These are phyloP conservation scores for Tetrapyrgos nigripes DNA, from an alignment of 1,284 basidiomycete genomes.

Conservation along the genomic window DNA sequence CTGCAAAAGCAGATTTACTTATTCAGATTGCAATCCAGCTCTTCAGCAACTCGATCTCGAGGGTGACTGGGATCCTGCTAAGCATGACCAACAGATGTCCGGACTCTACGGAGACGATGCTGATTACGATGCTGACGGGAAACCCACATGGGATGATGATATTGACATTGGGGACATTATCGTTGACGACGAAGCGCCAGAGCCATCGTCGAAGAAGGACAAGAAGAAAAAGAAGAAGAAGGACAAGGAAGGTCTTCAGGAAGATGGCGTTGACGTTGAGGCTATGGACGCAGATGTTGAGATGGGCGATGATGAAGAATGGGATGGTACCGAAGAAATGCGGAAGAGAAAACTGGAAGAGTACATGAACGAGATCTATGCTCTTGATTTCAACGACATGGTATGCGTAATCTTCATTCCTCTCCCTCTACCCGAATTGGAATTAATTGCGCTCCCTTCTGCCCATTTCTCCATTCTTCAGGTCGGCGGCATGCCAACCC, in stretches of 20 bases:
- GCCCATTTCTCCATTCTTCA: constrained; percentile 32
- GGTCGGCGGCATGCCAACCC: constrained; percentile 91
- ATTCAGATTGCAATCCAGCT: constrained; percentile 40
- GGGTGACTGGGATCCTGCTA: constrained; percentile 83
- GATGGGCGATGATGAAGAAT: constrained; percentile 60
- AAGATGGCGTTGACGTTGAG: constrained; percentile 63
- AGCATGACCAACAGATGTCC: constrained; percentile 81
- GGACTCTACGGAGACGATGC: constrained; percentile 71
- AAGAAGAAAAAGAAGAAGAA: constrained; percentile 60
- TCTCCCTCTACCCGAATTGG: too few relatives aligned
- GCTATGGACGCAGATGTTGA: constrained; percentile 78
- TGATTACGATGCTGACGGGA: constrained; percentile 61
- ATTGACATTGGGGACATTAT: constrained; percentile 81
- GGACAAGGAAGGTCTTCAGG: constrained; percentile 44
- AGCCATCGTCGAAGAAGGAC: constrained; percentile 42
- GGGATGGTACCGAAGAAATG: constrained; percentile 89
- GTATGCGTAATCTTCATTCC: constrained; percentile 44
- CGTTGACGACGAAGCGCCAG: constrained; percentile 43
- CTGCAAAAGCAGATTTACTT: constrained; percentile 7
- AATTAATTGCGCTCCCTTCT: too few relatives aligned
- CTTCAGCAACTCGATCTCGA: constrained; percentile 74
- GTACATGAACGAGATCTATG: constrained; percentile 92
- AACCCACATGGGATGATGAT: constrained; percentile 91
- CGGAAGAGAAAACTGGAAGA: constrained; percentile 81
- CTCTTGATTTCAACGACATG: constrained; percentile 95